A percentile compares a stretch with the other conserved stretches of the same genome.
Evolutionary conservation across 306 rosid genomes (phyloP).

Genomic region (Rubus idaeus): DNA sequence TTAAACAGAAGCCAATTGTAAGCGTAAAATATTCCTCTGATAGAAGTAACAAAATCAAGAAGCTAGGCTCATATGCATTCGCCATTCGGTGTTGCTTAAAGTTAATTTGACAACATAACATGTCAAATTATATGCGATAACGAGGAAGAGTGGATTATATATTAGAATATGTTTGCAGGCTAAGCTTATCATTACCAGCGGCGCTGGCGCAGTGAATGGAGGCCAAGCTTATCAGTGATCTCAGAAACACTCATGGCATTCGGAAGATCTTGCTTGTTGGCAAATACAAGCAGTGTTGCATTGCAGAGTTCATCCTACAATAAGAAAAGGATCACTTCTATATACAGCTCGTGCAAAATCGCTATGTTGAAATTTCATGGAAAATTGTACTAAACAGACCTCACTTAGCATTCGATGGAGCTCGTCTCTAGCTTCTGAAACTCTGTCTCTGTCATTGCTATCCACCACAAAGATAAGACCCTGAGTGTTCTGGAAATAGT

Average conservation of each 20-base stretch:
- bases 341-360: neutral
- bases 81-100: too few species aligned
- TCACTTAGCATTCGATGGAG: slow-evolving; percentile 86
- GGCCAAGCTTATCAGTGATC: slow-evolving; percentile 79
- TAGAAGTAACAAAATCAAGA: too few species aligned
- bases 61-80: too few species aligned
- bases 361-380: neutral
- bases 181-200: slow-evolving; percentile 51
- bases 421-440: slow-evolving; percentile 78
- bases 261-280: slow-evolving; percentile 61
- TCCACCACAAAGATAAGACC: slow-evolving; percentile 86
- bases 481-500: slow-evolving; percentile 81
- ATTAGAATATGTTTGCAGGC: neutral
- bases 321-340: neutral
- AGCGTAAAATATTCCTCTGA: neutral
- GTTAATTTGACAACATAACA: neutral
- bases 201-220: slow-evolving; percentile 76
- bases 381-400: slow-evolving; percentile 35
- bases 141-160: too few species aligned
- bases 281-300: slow-evolving; percentile 54
- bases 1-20: neutral
- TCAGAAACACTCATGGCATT: slow-evolving; percentile 74
- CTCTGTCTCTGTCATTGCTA: slow-evolving; percentile 80
- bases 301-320: slow-evolving; percentile 70
- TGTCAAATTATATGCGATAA: neutral